Conservation (phyloP, 2,329 filamentous ascomycete species). For the Zasmidium cellare region DNA sequence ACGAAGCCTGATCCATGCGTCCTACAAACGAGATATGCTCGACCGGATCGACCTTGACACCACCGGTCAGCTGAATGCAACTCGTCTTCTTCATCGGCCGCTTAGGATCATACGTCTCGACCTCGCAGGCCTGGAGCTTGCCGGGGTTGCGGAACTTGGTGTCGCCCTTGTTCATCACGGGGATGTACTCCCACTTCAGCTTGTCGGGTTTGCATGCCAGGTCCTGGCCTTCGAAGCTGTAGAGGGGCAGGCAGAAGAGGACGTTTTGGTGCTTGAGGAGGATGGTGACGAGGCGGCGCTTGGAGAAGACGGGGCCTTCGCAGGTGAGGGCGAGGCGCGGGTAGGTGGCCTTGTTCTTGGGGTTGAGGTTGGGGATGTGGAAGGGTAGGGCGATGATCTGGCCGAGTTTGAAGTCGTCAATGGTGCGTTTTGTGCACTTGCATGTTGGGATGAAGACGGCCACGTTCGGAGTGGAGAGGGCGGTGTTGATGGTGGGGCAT, state of each 20-base stretch:
- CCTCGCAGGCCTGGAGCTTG: too few species aligned
- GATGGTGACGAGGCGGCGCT: slow-evolving; percentile 22
- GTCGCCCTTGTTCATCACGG: too few species aligned
- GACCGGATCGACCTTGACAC: not conserved
- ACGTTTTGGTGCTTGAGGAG: slow-evolving; percentile 14
- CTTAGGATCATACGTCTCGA: too few species aligned
- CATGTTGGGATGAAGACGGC: not conserved
- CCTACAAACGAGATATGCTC: not conserved
- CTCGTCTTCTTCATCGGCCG: too few species aligned
- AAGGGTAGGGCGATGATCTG: slow-evolving; percentile 21
- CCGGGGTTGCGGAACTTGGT: too few species aligned
- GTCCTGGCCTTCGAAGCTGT: slow-evolving; percentile 1
- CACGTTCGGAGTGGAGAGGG: not conserved
- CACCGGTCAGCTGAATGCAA: too few species aligned
- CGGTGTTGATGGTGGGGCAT: not conserved
- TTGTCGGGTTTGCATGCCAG: not conserved
- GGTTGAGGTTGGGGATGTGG: slow-evolving; percentile 20
- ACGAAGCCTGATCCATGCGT: too few species aligned
- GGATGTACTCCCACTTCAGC: not conserved
- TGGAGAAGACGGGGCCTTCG: slow-evolving; percentile 17
- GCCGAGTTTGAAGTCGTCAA: slow-evolving; percentile 15
- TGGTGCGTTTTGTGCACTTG: not conserved
- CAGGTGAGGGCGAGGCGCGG: slow-evolving; percentile 1
- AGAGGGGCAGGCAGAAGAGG: slow-evolving; percentile 20
- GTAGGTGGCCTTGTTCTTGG: slow-evolving; percentile 5